Evolutionary conservation across 805 yeast genomes (phyloP).

Genomic region (Scheffersomyces amazonensis): DNA sequence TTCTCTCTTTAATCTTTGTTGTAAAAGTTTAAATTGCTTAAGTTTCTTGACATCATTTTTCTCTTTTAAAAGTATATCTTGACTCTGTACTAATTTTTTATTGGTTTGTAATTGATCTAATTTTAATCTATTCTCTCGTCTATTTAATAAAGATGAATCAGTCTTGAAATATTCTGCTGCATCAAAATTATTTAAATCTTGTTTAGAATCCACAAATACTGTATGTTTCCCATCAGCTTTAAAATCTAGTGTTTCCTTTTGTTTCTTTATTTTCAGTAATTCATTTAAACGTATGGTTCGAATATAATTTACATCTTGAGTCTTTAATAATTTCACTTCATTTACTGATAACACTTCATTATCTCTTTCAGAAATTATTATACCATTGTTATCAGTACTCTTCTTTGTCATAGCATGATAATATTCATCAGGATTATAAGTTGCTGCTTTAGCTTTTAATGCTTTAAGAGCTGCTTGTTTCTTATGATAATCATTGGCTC

Average conservation of each 20-base stretch:
- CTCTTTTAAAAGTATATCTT: slow-evolving; percentile 23
- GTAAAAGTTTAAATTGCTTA: slow-evolving; percentile 56
- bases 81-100: slow-evolving; percentile 25
- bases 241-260: slow-evolving; percentile 47
- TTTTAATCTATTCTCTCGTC: slow-evolving; percentile 71
- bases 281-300: slow-evolving; percentile 75
- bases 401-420: slow-evolving; percentile 86
- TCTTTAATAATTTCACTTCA: slow-evolving; percentile 78
- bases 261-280: slow-evolving; percentile 57
- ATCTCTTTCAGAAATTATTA: slow-evolving; percentile 63
- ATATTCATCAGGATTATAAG: slow-evolving; percentile 91
- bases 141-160: slow-evolving; percentile 55
- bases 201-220: slow-evolving; percentile 70
- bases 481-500: slow-evolving; percentile 57
- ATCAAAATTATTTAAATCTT: slow-evolving; percentile 55
- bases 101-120: slow-evolving; percentile 53
- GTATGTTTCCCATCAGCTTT: slow-evolving; percentile 73
- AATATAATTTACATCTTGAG: slow-evolving; percentile 88
- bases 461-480: slow-evolving; percentile 65
- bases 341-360: slow-evolving; percentile 60
- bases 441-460: slow-evolving; percentile 66
- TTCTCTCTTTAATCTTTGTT: slow-evolving; percentile 68
- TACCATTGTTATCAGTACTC: slow-evolving; percentile 68
- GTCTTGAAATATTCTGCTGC: slow-evolving; percentile 72
- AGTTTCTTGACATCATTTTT: slow-evolving; percentile 52